Base-by-base conservation (phyloP, 2,329 filamentous ascomycete species). In the Daldinia sp. region DNA sequence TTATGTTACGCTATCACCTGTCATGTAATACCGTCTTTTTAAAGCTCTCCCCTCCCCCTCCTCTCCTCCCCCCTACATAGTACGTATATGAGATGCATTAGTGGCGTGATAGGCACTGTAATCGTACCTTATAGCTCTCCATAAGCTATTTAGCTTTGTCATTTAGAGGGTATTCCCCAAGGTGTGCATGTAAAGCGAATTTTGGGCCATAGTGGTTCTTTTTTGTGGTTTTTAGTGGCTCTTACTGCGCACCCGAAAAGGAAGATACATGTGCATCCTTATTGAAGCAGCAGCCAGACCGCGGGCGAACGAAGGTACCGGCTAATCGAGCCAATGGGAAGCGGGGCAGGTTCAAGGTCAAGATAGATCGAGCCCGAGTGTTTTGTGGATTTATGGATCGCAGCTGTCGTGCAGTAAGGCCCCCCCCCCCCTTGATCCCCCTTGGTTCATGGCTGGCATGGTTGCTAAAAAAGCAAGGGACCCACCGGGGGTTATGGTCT, bases 351-450 rank as follows among this genome's bases (percentile, higher is more conserved):
- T 58, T 53, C 42, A 51, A 20, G 20, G n/a, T 28, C 56, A 58
- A 51, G 42, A 48, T 51, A 57, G 66, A 69, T 69, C 66, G 66
- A 69, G 59, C 58, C 51, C 63, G 60, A 64, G 48, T 62, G 51
- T 39, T 56, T 54, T 54, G 35, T 37, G 51, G 51, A 39, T 64
- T 67, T 63, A 39, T 67, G 63, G 68, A 46, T 55, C 70, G 37
- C 56, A 71, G 73, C 73, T 76, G 74, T 76, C 73, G 68, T 74
- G 73, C 73, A 72, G 73, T 68, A 74, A 60, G 5, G 37, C 59
- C 60, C 60, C 33, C 63, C n/a, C 56, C 56, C 37, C 48, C 54
- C 39, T 35, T 23, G 28, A 41, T 53, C 37, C 56, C 46, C 59
- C 51, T 44, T 58, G 37, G 23, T 66, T 60, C 60, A 37, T 35